Base-by-base conservation (phyloP, 225 moss, liverwort and hornwort species). In the Bryoerythrophyllum caledonicum region DNA sequence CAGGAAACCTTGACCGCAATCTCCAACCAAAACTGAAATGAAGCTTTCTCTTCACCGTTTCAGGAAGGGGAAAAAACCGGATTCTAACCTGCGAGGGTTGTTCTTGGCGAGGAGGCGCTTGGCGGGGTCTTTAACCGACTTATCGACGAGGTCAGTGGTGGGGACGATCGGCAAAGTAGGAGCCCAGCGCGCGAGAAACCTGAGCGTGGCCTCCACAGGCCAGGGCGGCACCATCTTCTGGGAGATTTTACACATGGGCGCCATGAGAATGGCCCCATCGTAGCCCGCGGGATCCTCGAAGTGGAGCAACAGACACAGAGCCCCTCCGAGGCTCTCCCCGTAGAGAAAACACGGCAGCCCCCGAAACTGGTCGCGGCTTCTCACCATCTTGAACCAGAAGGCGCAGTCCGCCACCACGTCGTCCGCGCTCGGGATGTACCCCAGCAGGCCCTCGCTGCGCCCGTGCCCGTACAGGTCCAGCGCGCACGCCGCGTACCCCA, bases 161-260 rank as follows among this genome's bases (percentile, higher is more conserved):
- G 96, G 96, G 23, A 97, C 94, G 19, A 94, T 83, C 23, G 94
- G 86, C 92, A 91, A 80, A 51, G 92, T 97, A 19, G 97, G 97
- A 71, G 93, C 86, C 77, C 91, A 78, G 21, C 86, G 55, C 0
- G 91, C 94, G 7, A 94, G 58, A 34, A 86, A 78, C 14, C 81
- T 76, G 57, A 97, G 82, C 28, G 85, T 74, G 21, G 72, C 65
- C 65, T 87, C 88, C 6, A 97, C 83, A 13, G 92, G 92, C 91
- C 91, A 91, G 0, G 83, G 83, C 44, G 96, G 96, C 67, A 76
- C 79, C 94, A 97, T 92, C 63, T 89, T 87, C 67, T 92, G 92
- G 21, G 96, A 91, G 6, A 97, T 97, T 80, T 91, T 92, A 58
- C 94, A 94, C 96, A 97, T 97, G 19, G 96, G 92, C 23, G 92